Percentiles rank a stretch among this genome's conserved stretches.
Conservation (phyloP, 352 stramenopile genomes). For the Lagenidium giganteum region DNA sequence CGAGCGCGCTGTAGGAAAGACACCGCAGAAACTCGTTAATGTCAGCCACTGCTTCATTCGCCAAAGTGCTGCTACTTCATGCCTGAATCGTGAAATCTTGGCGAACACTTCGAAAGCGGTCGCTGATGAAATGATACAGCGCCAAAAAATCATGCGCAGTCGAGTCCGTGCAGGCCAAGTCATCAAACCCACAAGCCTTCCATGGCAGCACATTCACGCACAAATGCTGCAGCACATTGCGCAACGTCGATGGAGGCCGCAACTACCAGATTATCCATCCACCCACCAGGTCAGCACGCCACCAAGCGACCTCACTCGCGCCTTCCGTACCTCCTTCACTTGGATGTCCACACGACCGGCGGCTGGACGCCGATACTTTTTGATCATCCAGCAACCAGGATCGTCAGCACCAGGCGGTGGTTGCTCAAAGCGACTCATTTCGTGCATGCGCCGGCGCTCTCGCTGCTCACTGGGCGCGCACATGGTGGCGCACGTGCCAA, state of each 20-base stretch:
- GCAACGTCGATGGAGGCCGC: conserved; percentile 7
- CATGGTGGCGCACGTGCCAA: conserved; percentile 12
- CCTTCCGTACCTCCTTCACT: conserved; percentile 1
- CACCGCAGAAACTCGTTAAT: background rate
- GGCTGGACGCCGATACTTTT: conserved; percentile 21
- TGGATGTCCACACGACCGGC: conserved; percentile 15
- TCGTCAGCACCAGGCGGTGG: background rate
- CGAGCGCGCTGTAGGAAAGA: conserved; percentile 36
- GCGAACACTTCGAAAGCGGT: conserved; percentile 49
- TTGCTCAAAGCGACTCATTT: conserved; percentile 21
- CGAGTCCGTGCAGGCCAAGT: too few relatives aligned
- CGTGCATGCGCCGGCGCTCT: conserved; percentile 8
- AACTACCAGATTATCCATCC: background rate
- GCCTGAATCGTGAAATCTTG: conserved; percentile 62
- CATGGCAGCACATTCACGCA: conserved; percentile 9
- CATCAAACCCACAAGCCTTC: conserved; percentile 14
- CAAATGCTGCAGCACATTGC: conserved; percentile 9
- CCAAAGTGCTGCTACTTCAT: too few relatives aligned
- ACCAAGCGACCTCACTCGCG: background rate
- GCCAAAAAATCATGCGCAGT: conserved; percentile 44
- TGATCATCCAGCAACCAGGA: conserved; percentile 9
- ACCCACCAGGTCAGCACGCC: background rate
- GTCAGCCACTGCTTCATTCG: too few relatives aligned
- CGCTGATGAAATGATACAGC: conserved; percentile 56
- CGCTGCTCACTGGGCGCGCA: conserved; percentile 9